Percentiles rank a stretch among this genome's conserved stretches.
These are phyloP conservation scores for Scytalidium sp. DNA, from an alignment of 2,329 filamentous ascomycete genomes.

Conservation along the genomic window DNA sequence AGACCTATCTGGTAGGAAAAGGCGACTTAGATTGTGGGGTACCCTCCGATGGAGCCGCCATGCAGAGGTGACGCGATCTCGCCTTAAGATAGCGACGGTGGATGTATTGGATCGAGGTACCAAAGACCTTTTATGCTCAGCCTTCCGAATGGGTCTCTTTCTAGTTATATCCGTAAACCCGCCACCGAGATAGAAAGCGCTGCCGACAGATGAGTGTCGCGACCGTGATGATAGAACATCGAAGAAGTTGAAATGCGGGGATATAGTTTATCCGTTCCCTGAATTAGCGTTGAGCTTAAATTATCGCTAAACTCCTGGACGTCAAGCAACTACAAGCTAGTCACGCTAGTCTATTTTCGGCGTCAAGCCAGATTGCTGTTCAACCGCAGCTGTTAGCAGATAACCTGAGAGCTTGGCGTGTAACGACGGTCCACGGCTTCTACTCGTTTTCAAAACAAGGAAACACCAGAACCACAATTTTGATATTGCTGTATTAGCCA, in stretches of 20 bases:
- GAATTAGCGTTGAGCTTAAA: constrained; percentile 15
- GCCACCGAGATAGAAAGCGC: background rate
- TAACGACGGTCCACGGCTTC: background rate
- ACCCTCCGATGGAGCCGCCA: background rate
- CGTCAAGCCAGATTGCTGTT: background rate
- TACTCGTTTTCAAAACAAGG: too few species aligned
- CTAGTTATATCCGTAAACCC: background rate
- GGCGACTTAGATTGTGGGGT: background rate
- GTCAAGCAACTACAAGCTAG: too few species aligned
- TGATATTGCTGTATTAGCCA: too few species aligned
- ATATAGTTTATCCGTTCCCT: constrained; percentile 1
- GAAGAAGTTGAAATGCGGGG: background rate
- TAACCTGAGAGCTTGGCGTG: background rate
- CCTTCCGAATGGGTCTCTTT: background rate
- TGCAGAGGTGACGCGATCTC: background rate
- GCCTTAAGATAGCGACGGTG: background rate
- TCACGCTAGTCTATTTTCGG: background rate
- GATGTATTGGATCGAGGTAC: background rate
- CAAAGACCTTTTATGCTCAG: too few species aligned
- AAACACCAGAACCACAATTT: too few species aligned
- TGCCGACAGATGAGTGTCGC: background rate
- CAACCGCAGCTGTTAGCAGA: background rate
- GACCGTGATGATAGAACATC: constrained; percentile 3
- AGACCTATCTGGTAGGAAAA: background rate
- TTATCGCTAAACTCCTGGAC: background rate